phyloP scores from a whole-genome alignment of 73 alveolate genomes.

The Breviolum minutum region DNA sequence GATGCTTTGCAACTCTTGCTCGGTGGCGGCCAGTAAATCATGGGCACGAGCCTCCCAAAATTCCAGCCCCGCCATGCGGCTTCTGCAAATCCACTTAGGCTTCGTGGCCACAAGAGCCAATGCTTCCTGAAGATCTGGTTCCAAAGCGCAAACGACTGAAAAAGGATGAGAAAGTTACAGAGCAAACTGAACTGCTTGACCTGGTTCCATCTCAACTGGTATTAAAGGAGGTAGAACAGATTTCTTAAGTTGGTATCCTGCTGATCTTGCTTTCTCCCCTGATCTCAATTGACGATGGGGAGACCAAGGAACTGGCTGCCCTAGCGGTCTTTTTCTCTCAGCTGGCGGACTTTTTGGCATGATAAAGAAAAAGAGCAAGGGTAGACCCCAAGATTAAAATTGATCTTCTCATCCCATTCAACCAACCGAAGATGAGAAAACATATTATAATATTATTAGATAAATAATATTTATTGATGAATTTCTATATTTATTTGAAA shows the following conservation, averaged over 20 bases:
- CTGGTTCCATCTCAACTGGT: no score
- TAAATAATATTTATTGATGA: no score
- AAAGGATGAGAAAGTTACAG: neutral
- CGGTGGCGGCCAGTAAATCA: neutral
- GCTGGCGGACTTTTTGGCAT: no score
- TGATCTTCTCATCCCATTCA: no score
- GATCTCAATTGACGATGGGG: neutral
- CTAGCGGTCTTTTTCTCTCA: slow-evolving; percentile 26
- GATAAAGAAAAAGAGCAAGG: no score
- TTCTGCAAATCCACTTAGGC: neutral
- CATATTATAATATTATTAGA: no score
- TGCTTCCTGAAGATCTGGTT: no score
- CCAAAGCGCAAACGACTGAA: neutral
- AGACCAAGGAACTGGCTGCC: neutral
- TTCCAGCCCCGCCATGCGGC: neutral
- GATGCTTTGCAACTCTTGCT: neutral
- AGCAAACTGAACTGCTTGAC: neutral
- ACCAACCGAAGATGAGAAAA: no score
- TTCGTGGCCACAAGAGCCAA: neutral
- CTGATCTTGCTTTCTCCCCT: neutral
- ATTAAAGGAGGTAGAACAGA: neutral
- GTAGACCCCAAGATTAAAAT: no score
- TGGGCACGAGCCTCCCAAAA: neutral
- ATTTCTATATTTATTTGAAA: no score
- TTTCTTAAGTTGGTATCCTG: no score